Conservation (phyloP, 2,329 filamentous ascomycete species). For the Aotearoamyces nothofagi region DNA sequence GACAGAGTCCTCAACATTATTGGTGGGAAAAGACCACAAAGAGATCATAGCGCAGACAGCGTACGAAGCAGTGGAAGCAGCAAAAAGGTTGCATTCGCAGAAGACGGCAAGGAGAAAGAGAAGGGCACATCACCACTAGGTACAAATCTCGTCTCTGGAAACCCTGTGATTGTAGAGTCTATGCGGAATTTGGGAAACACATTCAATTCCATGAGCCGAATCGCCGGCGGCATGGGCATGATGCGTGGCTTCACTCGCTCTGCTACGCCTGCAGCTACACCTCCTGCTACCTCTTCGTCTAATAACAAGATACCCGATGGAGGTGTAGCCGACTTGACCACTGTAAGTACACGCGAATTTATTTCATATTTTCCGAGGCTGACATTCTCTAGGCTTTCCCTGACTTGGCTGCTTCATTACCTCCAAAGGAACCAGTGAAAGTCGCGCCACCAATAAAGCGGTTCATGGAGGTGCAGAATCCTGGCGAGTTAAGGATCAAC, state of each 20-base stretch:
- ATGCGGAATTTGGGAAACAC: slow-evolving; percentile 69
- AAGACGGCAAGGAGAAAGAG: slow-evolving; percentile 24
- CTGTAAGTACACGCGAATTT: slow-evolving; percentile 35
- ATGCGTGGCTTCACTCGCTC: slow-evolving; percentile 61
- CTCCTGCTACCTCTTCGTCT: slow-evolving; percentile 17
- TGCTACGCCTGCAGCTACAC: slow-evolving; percentile 22
- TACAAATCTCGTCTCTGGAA: slow-evolving; percentile 19
- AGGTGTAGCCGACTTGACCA: slow-evolving; percentile 33
- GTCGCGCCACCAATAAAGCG: slow-evolving; percentile 53
- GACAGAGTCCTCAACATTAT: slow-evolving; percentile 59
- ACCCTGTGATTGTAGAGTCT: slow-evolving; percentile 59
- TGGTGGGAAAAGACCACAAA: slow-evolving; percentile 36
- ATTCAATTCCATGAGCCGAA: slow-evolving; percentile 68
- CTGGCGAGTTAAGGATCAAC: slow-evolving; percentile 54
- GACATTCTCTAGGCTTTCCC: slow-evolving; percentile 36
- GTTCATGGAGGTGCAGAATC: slow-evolving; percentile 58
- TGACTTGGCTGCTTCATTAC: slow-evolving; percentile 37
- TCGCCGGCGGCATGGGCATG: slow-evolving; percentile 56
- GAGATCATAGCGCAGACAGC: slow-evolving; percentile 70
- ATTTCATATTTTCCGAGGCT: neutral
- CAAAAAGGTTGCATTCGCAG: slow-evolving; percentile 38
- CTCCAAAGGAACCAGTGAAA: slow-evolving; percentile 37
- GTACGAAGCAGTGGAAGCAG: slow-evolving; percentile 43
- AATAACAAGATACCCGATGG: slow-evolving; percentile 29
- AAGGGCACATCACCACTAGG: slow-evolving; percentile 18